These are phyloP conservation scores for Suillus subaureus DNA, from an alignment of 768 basidiomycete genomes.

Conservation along the genomic window DNA sequence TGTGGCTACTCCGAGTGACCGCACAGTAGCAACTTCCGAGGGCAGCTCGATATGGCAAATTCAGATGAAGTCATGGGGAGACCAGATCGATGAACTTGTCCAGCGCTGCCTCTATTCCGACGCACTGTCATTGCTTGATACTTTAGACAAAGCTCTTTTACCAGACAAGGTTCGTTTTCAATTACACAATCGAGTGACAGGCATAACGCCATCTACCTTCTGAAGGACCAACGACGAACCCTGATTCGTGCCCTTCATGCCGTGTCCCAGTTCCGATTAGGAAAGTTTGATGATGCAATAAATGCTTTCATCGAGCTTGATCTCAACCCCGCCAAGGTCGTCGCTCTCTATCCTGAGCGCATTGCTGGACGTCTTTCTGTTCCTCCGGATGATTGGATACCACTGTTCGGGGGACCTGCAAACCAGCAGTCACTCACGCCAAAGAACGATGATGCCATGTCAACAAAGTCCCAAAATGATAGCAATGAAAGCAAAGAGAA, in stretches of 20 bases:
- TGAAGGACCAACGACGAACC: constrained; percentile 55
- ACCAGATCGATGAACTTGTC: constrained; percentile 86
- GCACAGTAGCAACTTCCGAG: constrained; percentile 59
- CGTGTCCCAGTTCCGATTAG: constrained; percentile 70
- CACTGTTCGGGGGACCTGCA: constrained; percentile 78
- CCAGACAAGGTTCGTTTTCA: constrained; percentile 61
- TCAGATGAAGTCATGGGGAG: constrained; percentile 69
- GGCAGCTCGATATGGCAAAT: constrained; percentile 83
- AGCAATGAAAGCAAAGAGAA: constrained; percentile 27
- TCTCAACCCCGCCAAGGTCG: constrained; percentile 90
- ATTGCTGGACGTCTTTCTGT: constrained; percentile 80
- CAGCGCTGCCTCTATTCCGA: constrained; percentile 67
- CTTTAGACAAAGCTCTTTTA: constrained; percentile 57
- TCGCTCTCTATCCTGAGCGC: constrained; percentile 82
- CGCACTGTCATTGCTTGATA: constrained; percentile 78
- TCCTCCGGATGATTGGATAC: constrained; percentile 73
- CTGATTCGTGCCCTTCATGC: constrained; percentile 76
- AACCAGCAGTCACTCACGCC: constrained; percentile 22
- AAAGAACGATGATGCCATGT: constrained; percentile 28
- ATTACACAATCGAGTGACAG: constrained; percentile 2
- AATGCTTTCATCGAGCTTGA: constrained; percentile 87
- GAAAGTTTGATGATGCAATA: constrained; percentile 76
- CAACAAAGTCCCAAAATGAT: constrained; percentile 30
- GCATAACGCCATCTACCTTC: constrained; percentile 10
- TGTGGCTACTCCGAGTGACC: constrained; percentile 76